Evolutionary conservation across 305 asterid genomes (phyloP).

Genomic region (Fraxinus latifolia): DNA sequence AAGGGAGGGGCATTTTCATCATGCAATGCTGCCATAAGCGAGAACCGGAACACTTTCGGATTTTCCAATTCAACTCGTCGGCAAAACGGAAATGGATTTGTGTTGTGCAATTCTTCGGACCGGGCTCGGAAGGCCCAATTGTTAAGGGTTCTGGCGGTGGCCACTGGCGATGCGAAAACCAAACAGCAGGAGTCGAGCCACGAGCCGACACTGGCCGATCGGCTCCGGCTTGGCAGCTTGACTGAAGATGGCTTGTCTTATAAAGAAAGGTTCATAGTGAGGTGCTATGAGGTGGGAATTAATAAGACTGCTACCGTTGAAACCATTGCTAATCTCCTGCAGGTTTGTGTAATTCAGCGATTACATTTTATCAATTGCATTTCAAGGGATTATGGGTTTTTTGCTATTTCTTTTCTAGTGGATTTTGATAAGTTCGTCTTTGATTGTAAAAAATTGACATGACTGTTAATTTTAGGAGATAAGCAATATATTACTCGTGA

Average conservation of each 20-base stretch:
- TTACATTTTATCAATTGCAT: neutral
- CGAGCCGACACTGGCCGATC: conserved; percentile 66
- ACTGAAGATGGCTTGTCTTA: conserved; percentile 69
- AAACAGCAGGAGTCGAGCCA: conserved; percentile 34
- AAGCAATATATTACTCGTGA: neutral
- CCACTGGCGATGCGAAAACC: conserved; percentile 48
- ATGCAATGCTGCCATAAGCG: neutral
- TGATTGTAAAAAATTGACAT: neutral
- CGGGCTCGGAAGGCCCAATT: conserved; percentile 15
- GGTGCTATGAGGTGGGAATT: conserved; percentile 90
- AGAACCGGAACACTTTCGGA: neutral
- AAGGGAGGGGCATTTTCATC: conserved; percentile 2
- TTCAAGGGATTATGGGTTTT: neutral
- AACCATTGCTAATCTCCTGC: conserved; percentile 89
- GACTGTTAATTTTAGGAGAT: neutral
- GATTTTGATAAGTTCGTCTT: neutral
- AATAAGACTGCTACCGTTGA: conserved; percentile 92
- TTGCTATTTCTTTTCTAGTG: neutral
- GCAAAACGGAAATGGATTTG: conserved; percentile 14
- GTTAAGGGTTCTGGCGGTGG: conserved; percentile 46
- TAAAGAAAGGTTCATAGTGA: conserved; percentile 79
- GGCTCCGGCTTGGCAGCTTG: conserved; percentile 75
- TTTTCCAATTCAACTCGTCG: conserved; percentile 16
- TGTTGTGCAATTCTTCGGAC: neutral
- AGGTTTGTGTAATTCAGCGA: conserved; percentile 37